Base-by-base conservation (phyloP, 345 rosid species). In the Eucalyptus pumila region DNA sequence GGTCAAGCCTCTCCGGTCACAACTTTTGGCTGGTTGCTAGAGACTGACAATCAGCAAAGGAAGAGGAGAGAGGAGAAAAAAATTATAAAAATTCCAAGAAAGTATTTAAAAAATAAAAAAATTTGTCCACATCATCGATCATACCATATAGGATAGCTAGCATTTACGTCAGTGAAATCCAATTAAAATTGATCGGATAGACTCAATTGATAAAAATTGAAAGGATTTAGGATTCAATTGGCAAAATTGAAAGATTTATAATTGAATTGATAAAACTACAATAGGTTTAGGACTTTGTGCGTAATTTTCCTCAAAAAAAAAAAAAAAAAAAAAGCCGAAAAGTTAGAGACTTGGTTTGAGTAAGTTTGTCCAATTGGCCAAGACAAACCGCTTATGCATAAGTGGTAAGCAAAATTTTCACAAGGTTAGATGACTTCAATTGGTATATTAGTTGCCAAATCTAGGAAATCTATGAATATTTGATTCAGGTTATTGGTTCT, bases 121-220 rank as follows among this genome's bases (percentile, higher is more conserved):
- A 15, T 0, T 16, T 16, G 8, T 51, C 9, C 8, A 51, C 9
- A 0, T 51, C 0, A 51, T 17, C 23, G 0, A 0, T 51, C 0
- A 2, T 51, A 51, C 54, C 21, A 51, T 0, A 7, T 51, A 51
- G 2, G 56, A 17, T 0, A 0, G 1, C 23, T 51, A 51, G 56
- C 56, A 51, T 17, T 0, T 17, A 51, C 0, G 23, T 51, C 1
- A 3, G 1, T 17, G 2, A 51, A 51, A 51, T 51, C 4, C 9
- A 0, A 51, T 51, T 0, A 51, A 51, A 51, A 51, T 51, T 17
- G 23, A 17, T 17, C 23, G 0, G 0, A 51, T 51, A 51, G 4
- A 51, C 56, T 51, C 9, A 51, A 51, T 51, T 51, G 56, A 51
- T 51, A 51, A 51, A 51, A 51, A 51, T 7, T 51, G 4, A 51